Evolutionary conservation across 2,329 filamentous ascomycete genomes (phyloP).

Genomic region (Ilyonectria destructans): DNA sequence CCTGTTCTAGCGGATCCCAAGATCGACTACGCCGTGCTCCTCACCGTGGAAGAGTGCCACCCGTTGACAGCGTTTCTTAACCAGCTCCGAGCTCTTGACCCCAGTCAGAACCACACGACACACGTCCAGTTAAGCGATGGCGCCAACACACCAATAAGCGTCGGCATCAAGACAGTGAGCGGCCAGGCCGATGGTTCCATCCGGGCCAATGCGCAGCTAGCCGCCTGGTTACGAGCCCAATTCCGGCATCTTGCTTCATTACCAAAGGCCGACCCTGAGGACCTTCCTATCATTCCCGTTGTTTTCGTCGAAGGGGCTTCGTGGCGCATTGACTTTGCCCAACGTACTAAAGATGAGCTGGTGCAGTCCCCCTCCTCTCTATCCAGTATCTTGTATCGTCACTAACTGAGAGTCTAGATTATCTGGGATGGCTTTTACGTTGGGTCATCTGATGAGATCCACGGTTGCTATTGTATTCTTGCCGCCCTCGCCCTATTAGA

Average conservation of each 20-base stretch:
- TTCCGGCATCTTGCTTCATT: constrained; percentile 30
- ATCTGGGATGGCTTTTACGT: constrained; percentile 20
- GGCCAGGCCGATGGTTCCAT: constrained; percentile 8
- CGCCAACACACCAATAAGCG: constrained; percentile 8
- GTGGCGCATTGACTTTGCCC: constrained; percentile 32
- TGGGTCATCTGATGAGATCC: constrained; percentile 12
- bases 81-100: background rate
- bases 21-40: constrained; percentile 19
- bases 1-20: constrained; percentile 15
- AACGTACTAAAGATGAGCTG: constrained; percentile 14
- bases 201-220: constrained; percentile 11
- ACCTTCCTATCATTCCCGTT: constrained; percentile 22
- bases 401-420: constrained; percentile 9
- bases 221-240: constrained; percentile 24
- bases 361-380: constrained; percentile 5
- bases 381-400: background rate
- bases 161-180: constrained; percentile 16
- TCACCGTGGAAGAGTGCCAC: constrained; percentile 4
- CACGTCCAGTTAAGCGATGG: constrained; percentile 16
- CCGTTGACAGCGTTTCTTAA: background rate
- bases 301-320: constrained; percentile 21
- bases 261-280: background rate
- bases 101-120: background rate
- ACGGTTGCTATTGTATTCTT: constrained; percentile 19
- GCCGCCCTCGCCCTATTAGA: background rate